Conservation (phyloP, 1,284 basidiomycete species). For the Ceratobasidium sp. region DNA sequence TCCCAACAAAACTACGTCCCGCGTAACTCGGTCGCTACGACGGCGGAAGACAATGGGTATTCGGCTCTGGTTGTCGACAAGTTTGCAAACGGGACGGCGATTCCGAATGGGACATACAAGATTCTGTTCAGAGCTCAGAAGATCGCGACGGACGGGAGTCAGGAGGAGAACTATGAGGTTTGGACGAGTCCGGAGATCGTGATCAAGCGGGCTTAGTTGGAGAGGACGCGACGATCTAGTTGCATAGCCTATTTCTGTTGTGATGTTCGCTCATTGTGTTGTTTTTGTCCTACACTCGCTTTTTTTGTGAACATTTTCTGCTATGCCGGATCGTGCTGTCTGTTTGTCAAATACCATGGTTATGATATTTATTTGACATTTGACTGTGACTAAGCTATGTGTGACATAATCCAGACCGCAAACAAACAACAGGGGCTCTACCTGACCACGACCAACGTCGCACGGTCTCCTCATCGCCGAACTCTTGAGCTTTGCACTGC, state of each 20-base stretch:
- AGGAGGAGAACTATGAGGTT: conserved; percentile 46
- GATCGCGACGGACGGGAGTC: conserved; percentile 43
- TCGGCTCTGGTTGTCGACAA: conserved; percentile 1
- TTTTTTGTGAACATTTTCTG: too few relatives aligned
- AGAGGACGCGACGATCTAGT: neutral
- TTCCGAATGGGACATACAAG: conserved; percentile 49
- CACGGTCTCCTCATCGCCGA: too few relatives aligned
- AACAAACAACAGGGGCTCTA: too few relatives aligned
- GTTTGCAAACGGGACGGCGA: conserved; percentile 48
- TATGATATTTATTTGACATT: too few relatives aligned
- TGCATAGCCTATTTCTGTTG: too few relatives aligned
- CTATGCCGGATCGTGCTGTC: too few relatives aligned
- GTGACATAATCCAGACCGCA: too few relatives aligned
- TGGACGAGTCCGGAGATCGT: conserved; percentile 45
- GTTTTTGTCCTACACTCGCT: too few relatives aligned
- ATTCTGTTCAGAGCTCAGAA: conserved; percentile 44
- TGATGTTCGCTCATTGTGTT: neutral
- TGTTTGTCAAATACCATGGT: too few relatives aligned
- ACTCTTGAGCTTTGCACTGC: too few relatives aligned
- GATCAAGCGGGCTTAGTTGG: conserved; percentile 14
- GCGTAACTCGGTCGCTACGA: conserved; percentile 14
- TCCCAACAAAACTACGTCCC: conserved; percentile 26
- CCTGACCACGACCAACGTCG: too few relatives aligned
- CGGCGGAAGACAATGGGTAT: conserved; percentile 33
- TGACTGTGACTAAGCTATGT: too few relatives aligned